Base-by-base conservation (phyloP, 805 yeast genomes). In the Saccharomyces jurei region DNA sequence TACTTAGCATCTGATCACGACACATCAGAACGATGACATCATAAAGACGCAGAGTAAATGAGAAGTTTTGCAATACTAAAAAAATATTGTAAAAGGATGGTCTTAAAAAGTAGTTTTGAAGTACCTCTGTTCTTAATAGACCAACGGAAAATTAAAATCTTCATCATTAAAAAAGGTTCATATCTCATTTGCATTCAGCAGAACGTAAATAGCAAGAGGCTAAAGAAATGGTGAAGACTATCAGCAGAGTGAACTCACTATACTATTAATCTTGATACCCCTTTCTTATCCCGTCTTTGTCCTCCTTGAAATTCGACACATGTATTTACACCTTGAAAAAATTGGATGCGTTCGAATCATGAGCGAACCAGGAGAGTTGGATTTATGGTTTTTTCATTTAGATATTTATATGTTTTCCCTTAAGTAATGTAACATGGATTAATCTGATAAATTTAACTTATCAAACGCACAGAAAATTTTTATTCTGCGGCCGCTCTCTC, bases 81-180 rank as follows among this genome's bases (percentile, higher is more conserved):
- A 56, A 36, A 36, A 32, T 30, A 22, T 6, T 31, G 48, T 44
- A 47, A 48, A 41, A 59, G 63, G 63, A 52, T 59, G 61, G 58
- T 51, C 58, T 53, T 56, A 58, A 57, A 58, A 53, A 57, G 52
- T 53, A 46, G 59, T 60, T 58, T 56, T 61, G 53, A 59, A 56
- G 58, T 54, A 60, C 57, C 54, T 63, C 66, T 64, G 64, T 59
- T 60, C 64, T 63, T 57, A 68, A 54, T 65, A 69, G 68, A 58
- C 55, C 65, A 68, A 64, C 65, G 52, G 62, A 62, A 56, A 55
- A 58, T 57, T 58, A 56, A 63, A 63, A 61, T 50, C 63, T 66
- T 69, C 73, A 69, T 69, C 72, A 66, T 63, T 25, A 50, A 53
- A 54, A 14, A 29, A 31, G 13, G 21, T 4, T 21, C 28, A 26